Evolutionary conservation across 768 basidiomycete species (phyloP), one percentile per base, ranked within the genome.

Genomic region (Leccinum imitatum): DNA sequence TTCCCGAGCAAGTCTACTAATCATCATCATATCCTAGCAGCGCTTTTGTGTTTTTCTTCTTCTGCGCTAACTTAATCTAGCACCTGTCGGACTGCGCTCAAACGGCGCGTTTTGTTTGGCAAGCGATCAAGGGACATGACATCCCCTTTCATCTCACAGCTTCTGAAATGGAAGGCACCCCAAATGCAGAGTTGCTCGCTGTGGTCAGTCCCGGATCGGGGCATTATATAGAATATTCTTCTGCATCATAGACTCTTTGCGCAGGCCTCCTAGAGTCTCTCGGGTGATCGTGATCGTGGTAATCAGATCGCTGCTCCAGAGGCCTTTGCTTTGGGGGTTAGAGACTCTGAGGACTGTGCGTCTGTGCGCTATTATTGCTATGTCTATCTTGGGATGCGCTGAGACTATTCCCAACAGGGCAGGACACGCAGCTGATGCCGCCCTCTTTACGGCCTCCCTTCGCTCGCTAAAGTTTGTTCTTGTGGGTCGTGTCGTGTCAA

Each of bases 391-490:
- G 39, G 69, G 64, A 58, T 21, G 44, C 39, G 51, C 50, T 60
- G 35, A 21, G 25, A 35, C 44, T 52, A 58, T 63, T 55, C 67
- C 61, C 59, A 66, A 60, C 56, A 5, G 59, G 59, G 65, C 10
- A 63, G 56, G 60, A 61, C 73, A 69, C 64, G 73, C 71, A 58
- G 71, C 46, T 73, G 71, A 73, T 74, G 73, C 73, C 73, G 73
- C 71, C 69, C 61, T 58, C 30, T 35, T 69, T 72, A 65, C 70
- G 71, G 65, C 72, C 57, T 15, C 53, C 53, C 63, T 69, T 67
- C 57, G 61, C 37, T 60, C 68, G 63, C 60, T 37, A 62, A 62
- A 30, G 23, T 17, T 31, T 31, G 56, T 53, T 59, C 54, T 60
- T 44, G 41, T 44, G 48, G 23, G 48, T 50, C 37, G 44, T 70